Conservation (phyloP, 2,329 filamentous ascomycete species). For the Proliferodiscus dingleyae region DNA sequence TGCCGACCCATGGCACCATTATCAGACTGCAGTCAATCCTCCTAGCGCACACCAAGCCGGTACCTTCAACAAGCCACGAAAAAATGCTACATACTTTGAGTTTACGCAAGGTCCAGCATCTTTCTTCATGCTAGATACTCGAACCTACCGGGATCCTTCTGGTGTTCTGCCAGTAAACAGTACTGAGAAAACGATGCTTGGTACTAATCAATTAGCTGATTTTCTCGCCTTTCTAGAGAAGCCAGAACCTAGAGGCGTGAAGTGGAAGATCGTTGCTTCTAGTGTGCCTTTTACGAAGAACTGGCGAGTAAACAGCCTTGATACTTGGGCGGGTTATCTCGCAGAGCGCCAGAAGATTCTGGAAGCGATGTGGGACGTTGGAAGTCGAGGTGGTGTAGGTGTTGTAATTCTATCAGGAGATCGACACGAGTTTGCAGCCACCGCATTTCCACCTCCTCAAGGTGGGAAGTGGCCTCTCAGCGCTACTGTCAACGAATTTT, state of each 20-base stretch:
- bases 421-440: conserved; percentile 94
- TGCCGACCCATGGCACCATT: conserved; percentile 67
- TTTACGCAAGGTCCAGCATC: conserved; percentile 87
- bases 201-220: conserved; percentile 70
- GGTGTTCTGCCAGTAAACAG: conserved; percentile 55
- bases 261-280: conserved; percentile 90
- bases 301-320: conserved; percentile 80
- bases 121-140: conserved; percentile 93
- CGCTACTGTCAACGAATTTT: conserved; percentile 81
- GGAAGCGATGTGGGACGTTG: conserved; percentile 87
- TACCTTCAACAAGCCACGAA: conserved; percentile 33
- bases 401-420: conserved; percentile 86
- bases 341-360: conserved; percentile 73
- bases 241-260: conserved; percentile 69
- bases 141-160: conserved; percentile 72
- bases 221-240: conserved; percentile 71
- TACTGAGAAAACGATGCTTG: conserved; percentile 80
- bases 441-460: conserved; percentile 62
- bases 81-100: conserved; percentile 74
- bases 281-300: conserved; percentile 97
- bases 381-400: conserved; percentile 63
- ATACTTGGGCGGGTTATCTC: conserved; percentile 94
- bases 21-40: conserved; percentile 81
- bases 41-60: conserved; percentile 55
- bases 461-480: conserved; percentile 57